Evolutionary conservation across 768 basidiomycete species (phyloP).

Genomic region (Leccinum disarticulatum): DNA sequence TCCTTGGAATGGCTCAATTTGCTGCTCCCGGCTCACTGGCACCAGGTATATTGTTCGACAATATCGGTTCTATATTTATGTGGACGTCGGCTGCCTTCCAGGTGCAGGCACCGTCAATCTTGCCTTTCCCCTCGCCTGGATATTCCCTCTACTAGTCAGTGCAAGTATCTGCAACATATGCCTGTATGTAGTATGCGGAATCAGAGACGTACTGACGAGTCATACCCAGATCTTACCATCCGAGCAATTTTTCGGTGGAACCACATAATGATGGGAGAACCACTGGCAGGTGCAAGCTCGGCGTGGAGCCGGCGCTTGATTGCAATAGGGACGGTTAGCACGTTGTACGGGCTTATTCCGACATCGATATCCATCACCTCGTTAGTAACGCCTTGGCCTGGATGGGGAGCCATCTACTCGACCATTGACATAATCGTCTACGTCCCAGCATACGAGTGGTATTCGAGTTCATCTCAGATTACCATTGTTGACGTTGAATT

Average conservation of each 20-base stretch:
- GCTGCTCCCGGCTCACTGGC: constrained; percentile 3
- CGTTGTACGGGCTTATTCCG: constrained; percentile 13
- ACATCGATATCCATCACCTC: constrained; percentile 3
- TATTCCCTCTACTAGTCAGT: constrained; percentile 47
- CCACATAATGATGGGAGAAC: background rate
- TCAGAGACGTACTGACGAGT: background rate
- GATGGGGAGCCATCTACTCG: constrained; percentile 20
- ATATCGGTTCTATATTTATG: constrained; percentile 50
- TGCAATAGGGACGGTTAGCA: constrained; percentile 7
- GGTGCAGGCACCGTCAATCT: constrained; percentile 34
- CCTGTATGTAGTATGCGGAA: constrained; percentile 12
- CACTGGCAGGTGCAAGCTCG: background rate
- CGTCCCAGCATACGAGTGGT: constrained; percentile 12
- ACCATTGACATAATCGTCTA: constrained; percentile 7
- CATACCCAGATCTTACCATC: constrained; percentile 10
- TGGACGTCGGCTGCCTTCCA: constrained; percentile 46
- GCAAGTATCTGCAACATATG: constrained; percentile 45
- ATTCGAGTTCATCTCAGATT: background rate
- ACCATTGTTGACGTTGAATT: constrained; percentile 3
- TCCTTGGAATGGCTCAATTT: background rate
- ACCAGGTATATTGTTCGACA: constrained; percentile 42
- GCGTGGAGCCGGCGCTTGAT: constrained; percentile 19
- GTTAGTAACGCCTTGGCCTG: constrained; percentile 18
- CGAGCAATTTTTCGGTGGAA: constrained; percentile 4
- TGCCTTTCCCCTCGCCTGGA: constrained; percentile 42